These are phyloP conservation scores for Barnettozyma pratensis DNA, from an alignment of 805 yeast genomes.

Conservation along the genomic window DNA sequence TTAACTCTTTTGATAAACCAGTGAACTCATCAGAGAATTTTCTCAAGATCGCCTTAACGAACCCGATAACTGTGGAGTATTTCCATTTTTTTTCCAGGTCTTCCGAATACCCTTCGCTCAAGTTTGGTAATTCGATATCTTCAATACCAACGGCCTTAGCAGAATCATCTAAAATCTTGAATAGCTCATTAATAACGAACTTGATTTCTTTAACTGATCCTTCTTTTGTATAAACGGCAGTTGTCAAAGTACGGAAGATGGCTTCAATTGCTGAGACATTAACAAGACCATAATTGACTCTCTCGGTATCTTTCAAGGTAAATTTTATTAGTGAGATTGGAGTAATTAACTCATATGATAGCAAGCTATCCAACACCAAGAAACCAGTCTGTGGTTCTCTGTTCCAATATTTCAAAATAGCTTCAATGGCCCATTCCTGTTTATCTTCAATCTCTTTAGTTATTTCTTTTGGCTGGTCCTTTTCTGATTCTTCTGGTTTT, in stretches of 20 bases:
- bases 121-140: constrained; percentile 21
- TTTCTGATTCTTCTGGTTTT: background rate
- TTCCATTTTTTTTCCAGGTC: constrained; percentile 37
- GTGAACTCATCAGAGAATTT: constrained; percentile 40
- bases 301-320: constrained; percentile 33
- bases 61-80: constrained; percentile 32
- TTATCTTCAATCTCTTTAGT: constrained; percentile 20
- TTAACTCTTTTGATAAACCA: constrained; percentile 27
- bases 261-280: constrained; percentile 44
- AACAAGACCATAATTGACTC: constrained; percentile 31
- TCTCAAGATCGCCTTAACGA: constrained; percentile 36
- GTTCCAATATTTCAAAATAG: constrained; percentile 61
- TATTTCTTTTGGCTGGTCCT: background rate
- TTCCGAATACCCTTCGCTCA: constrained; percentile 25
- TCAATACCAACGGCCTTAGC: constrained; percentile 20
- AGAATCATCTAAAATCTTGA: constrained; percentile 18
- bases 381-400: constrained; percentile 61
- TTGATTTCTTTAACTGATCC: constrained; percentile 24
- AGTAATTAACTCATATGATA: constrained; percentile 38
- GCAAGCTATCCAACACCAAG: constrained; percentile 49
- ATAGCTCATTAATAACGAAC: constrained; percentile 24
- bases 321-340: constrained; percentile 38
- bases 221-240: constrained; percentile 18
- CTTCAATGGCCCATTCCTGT: constrained; percentile 43
- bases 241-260: constrained; percentile 31